phyloP scores from a whole-genome alignment of 371 early-diverging fungal species.

The Rhizopus sp. region DNA sequence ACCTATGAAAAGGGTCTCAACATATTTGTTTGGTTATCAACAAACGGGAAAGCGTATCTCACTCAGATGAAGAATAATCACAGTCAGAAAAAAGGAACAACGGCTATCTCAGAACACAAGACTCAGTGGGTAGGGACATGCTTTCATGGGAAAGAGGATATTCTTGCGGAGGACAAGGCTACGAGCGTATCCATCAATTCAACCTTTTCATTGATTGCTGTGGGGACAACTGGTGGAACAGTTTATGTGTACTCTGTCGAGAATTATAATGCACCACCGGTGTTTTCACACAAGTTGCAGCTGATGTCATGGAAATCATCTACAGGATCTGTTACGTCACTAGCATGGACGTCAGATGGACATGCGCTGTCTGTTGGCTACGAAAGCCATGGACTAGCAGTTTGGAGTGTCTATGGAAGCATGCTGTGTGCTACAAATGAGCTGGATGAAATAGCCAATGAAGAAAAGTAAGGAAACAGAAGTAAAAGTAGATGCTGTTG shows the following conservation, averaged over 20 bases:
- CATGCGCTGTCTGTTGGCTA: constrained; percentile 76
- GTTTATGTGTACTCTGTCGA: constrained; percentile 44
- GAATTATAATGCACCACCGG: constrained; percentile 33
- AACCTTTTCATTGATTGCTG: constrained; percentile 47
- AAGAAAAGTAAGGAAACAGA: constrained; percentile 10
- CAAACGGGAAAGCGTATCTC: constrained; percentile 42
- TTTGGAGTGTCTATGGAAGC: constrained; percentile 83
- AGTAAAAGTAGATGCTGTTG: no score
- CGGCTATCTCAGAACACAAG: constrained; percentile 7
- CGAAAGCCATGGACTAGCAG: constrained; percentile 57
- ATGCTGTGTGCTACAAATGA: constrained; percentile 62
- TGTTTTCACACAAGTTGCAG: constrained; percentile 33
- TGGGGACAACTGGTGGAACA: constrained; percentile 44
- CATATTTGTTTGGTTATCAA: constrained; percentile 43
- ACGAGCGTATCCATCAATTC: constrained; percentile 47
- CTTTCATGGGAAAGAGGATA: constrained; percentile 34
- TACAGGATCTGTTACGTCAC: constrained; percentile 19
- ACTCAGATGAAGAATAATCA: constrained; percentile 26
- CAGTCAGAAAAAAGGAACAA: constrained; percentile 14
- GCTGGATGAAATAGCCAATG: constrained; percentile 34
- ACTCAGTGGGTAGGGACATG: constrained; percentile 44
- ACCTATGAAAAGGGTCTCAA: constrained; percentile 42
- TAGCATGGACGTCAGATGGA: constrained; percentile 81
- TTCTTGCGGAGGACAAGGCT: constrained; percentile 20
- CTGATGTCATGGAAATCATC: constrained; percentile 20